Percentiles rank a stretch among this genome's conserved stretches.
phyloP scores from a whole-genome alignment of 2,329 filamentous ascomycete genomes.

The Ophioceras dolichostomum region DNA sequence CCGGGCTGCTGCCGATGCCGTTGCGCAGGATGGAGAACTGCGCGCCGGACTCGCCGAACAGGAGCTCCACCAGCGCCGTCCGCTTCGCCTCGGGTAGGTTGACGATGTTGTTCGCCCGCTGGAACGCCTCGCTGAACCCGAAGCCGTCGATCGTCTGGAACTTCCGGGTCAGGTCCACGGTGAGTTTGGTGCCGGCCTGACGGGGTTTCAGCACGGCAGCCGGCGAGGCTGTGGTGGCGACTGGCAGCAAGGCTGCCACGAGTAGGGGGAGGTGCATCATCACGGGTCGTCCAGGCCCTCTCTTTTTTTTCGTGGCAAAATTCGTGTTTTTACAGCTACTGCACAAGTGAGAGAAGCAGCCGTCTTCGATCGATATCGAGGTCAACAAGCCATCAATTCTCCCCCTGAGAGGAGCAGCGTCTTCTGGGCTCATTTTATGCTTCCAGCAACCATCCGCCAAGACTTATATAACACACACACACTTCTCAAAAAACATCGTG shows the following conservation, averaged over 20 bases:
- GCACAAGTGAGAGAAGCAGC: no score
- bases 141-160: constrained; percentile 29
- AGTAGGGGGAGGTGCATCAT: neutral
- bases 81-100: constrained; percentile 19
- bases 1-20: constrained; percentile 24
- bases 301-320: no score
- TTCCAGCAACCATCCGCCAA: no score
- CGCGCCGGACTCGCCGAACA: constrained; percentile 21
- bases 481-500: no score
- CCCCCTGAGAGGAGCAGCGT: no score
- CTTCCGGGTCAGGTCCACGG: constrained; percentile 8
- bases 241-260: neutral
- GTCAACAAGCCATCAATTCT: no score
- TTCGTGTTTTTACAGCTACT: no score
- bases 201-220: neutral
- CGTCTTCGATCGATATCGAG: no score
- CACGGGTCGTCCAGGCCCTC: no score
- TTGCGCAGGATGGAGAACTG: constrained; percentile 27
- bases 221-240: neutral
- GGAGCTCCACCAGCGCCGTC: constrained; percentile 19
- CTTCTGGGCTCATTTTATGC: no score
- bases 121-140: constrained; percentile 26
- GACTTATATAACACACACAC: no score
- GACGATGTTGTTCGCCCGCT: constrained; percentile 20
- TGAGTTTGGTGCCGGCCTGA: constrained; percentile 3